phyloP scores from a whole-genome alignment of 2,329 filamentous ascomycete species.

The Ophiocordyceps camponoti-leonardi region DNA sequence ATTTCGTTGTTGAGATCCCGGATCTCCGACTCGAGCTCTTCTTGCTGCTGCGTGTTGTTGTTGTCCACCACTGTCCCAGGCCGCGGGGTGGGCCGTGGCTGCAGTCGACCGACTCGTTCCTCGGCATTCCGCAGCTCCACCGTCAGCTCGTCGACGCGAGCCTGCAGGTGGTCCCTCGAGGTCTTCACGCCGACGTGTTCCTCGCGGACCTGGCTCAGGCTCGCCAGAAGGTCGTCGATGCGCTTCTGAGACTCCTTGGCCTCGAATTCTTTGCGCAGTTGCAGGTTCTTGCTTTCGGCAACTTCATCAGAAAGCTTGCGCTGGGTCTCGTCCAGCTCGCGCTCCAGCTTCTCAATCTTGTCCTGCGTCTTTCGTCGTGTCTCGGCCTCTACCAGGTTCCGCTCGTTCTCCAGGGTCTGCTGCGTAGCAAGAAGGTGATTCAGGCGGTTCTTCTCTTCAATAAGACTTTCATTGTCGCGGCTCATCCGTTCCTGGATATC shows the following conservation, averaged over 20 bases:
- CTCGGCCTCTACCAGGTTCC: conserved; percentile 71
- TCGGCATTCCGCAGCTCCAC: conserved; percentile 81
- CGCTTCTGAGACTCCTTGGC: conserved; percentile 74
- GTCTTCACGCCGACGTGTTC: conserved; percentile 78
- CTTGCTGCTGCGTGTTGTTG: conserved; percentile 23
- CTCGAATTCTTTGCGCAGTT: conserved; percentile 79
- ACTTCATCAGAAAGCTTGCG: conserved; percentile 68
- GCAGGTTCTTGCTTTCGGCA: conserved; percentile 69
- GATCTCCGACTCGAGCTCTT: conserved; percentile 39
- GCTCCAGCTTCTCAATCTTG: conserved; percentile 62
- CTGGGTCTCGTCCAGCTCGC: conserved; percentile 62
- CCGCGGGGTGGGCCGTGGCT: conserved; percentile 57
- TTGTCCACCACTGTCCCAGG: conserved; percentile 25
- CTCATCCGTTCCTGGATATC: conserved; percentile 77
- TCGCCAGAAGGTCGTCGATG: conserved; percentile 78
- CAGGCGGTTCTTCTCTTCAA: conserved; percentile 70
- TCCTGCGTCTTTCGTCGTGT: conserved; percentile 61
- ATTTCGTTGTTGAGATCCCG: conserved; percentile 75
- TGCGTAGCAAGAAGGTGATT: conserved; percentile 71
- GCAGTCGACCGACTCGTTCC: conserved; percentile 66
- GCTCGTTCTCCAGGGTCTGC: conserved; percentile 82
- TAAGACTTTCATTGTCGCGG: conserved; percentile 71
- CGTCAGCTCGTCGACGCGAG: conserved; percentile 72
- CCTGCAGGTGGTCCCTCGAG: conserved; percentile 73
- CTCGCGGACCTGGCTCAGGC: conserved; percentile 64